Evolutionary conservation across 1,139 yeast genomes (phyloP), one percentile per base, ranked within the genome.

Genomic region (Yamadazyma atmosphaerica): DNA sequence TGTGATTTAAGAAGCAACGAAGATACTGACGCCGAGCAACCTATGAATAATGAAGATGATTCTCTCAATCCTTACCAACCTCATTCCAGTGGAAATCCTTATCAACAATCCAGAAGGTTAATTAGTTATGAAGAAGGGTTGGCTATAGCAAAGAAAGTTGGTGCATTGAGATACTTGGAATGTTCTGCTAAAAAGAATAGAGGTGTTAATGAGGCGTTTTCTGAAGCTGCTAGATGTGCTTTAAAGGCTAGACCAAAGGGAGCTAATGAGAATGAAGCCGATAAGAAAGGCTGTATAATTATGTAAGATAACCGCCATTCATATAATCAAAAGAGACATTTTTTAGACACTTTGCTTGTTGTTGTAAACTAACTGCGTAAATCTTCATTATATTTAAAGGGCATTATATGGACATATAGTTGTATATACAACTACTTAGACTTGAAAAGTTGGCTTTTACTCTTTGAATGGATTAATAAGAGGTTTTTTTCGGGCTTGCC

Each of bases 171-270:
- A 52, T 87, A 87, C 58, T 72, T 88, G 58, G 98, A 90, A 61
- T 90, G 97, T 65, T 86, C 95, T 23, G 97, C 98, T 10, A 89
- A 89, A 67, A 83, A 84, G 60, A 89, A 88, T 62, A 77, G 95
- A 57, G 98, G 98, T 48, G 98, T 90, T 21, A 89, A 92, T 56
- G 98, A 90, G 63, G 97, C 96, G 4, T 90, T 90, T 60, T 87
- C 96, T 1, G 97, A 90, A 63, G 97, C 97, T 34, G 96, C 97
- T 8, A 79, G 98, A 62, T 89, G 96, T 59, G 98, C 97, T 4
- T 74, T 92, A 52, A 84, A 87, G 49, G 96, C 96, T 12, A 86
- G 82, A 55, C 88, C 95, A 37, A 86, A 83, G 44, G 92, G 92
- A 40, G 45, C 85, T 33, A 68, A 70, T 46, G 80, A 77, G 39